Conservation (phyloP, 169 alveolate genomes). For the Babesia ovis region DNA sequence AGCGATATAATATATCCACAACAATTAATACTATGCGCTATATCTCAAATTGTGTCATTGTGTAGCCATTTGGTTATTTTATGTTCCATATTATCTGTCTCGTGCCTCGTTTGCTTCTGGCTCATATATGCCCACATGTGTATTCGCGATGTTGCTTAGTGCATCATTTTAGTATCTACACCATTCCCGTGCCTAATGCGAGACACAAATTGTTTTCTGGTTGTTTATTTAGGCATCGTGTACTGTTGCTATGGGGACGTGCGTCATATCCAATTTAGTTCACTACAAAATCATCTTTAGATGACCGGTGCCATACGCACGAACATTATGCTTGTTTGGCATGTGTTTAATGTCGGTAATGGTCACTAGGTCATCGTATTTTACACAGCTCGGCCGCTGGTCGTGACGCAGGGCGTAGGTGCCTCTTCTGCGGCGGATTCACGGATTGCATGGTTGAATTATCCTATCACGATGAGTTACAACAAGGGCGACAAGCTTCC, state of each 20-base stretch:
- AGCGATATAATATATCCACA: too few species aligned
- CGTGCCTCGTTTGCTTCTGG: background rate
- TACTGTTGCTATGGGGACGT: background rate
- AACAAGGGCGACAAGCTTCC: background rate
- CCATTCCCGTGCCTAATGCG: too few species aligned
- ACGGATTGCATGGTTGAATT: too few species aligned
- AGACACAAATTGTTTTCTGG: too few species aligned
- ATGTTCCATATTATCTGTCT: background rate
- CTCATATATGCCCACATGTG: background rate
- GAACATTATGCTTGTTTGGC: background rate
- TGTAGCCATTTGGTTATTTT: background rate
- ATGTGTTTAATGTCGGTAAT: background rate
- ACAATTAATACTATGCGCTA: too few species aligned
- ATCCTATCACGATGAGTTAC: conserved; percentile 14
- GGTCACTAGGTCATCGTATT: background rate
- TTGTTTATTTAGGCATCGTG: background rate
- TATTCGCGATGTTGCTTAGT: background rate
- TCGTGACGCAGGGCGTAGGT: background rate
- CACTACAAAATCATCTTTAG: background rate
- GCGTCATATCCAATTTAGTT: too few species aligned
- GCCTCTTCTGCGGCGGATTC: too few species aligned
- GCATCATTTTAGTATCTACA: background rate
- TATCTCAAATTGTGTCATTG: background rate
- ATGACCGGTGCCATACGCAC: background rate
- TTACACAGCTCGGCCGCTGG: conserved; percentile 1